phyloP scores from a whole-genome alignment of 2,329 filamentous ascomycete species.

The Colletotrichum cuscutae region DNA sequence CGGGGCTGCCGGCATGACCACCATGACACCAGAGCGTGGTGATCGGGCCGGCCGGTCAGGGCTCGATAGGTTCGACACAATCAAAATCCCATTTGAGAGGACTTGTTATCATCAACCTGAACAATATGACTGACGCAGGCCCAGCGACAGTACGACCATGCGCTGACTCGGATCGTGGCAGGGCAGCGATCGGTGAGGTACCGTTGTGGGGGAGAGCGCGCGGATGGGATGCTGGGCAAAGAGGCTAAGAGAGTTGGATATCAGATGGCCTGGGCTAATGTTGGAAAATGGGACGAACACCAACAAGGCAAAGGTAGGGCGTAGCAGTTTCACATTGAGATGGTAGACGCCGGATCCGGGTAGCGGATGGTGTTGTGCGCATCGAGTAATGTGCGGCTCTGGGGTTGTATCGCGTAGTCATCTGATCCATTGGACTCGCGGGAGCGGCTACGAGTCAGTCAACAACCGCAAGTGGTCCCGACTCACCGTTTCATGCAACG shows the following conservation, averaged over 20 bases:
- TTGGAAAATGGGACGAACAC: constrained; percentile 8
- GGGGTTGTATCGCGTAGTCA: not conserved
- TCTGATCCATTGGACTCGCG: not conserved
- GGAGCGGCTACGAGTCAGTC: constrained; percentile 29
- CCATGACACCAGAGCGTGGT: not conserved
- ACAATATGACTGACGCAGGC: not conserved
- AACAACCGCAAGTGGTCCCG: constrained; percentile 10
- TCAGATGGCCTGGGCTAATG: constrained; percentile 2
- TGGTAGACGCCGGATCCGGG: constrained; percentile 13
- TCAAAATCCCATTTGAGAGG: not conserved
- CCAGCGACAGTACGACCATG: constrained; percentile 13
- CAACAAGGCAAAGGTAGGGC: constrained; percentile 3
- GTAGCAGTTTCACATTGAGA: constrained; percentile 28
- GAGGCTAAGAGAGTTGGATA: not conserved
- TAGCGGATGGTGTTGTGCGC: not conserved
- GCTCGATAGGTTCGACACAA: not conserved
- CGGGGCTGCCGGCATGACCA: constrained; percentile 1
- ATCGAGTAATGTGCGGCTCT: constrained; percentile 25
- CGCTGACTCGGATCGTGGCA: constrained; percentile 17
- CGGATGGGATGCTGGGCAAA: not conserved
- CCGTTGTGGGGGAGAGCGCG: constrained; percentile 16
- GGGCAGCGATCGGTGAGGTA: not conserved
- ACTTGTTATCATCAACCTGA: not conserved
- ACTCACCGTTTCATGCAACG: constrained; percentile 28
- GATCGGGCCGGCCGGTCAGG: constrained; percentile 3